Percentiles rank a stretch among this genome's conserved stretches.
Conservation (phyloP, 129 eudicot genomes). For the Saussurea involucrata region DNA sequence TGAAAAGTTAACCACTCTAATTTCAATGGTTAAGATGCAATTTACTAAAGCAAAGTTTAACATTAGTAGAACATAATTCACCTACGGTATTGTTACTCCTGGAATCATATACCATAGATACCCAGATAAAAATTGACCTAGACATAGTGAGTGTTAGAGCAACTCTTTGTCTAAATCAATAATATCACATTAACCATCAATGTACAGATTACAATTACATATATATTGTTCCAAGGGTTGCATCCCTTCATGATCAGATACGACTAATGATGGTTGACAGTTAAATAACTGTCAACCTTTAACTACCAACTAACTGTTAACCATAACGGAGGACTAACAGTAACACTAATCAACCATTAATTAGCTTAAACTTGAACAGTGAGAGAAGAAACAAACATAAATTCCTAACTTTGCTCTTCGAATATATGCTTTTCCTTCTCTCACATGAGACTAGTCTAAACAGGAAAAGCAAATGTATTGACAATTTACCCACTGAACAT, state of each 20-base stretch:
- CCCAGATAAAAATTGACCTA: neutral
- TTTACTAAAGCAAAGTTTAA: neutral
- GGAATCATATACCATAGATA: neutral
- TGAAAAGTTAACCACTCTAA: neutral
- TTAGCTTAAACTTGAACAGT: no score
- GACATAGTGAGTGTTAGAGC: neutral
- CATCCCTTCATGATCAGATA: no score
- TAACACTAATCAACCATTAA: no score
- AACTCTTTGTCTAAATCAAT: no score
- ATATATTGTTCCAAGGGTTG: no score
- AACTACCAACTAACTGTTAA: no score
- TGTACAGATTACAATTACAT: no score
- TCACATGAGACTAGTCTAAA: neutral
- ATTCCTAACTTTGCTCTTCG: neutral
- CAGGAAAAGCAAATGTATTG: neutral
- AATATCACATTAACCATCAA: no score
- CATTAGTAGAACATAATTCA: neutral
- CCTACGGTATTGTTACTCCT: neutral
- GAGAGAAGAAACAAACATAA: neutral
- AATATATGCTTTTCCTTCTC: neutral
- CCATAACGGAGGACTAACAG: no score
- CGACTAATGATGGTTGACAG: no score
- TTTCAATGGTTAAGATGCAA: neutral
- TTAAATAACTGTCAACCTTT: no score
- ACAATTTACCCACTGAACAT: neutral